Base-by-base conservation (phyloP, 2,329 filamentous ascomycete species). In the Lachnellula occidentalis region DNA sequence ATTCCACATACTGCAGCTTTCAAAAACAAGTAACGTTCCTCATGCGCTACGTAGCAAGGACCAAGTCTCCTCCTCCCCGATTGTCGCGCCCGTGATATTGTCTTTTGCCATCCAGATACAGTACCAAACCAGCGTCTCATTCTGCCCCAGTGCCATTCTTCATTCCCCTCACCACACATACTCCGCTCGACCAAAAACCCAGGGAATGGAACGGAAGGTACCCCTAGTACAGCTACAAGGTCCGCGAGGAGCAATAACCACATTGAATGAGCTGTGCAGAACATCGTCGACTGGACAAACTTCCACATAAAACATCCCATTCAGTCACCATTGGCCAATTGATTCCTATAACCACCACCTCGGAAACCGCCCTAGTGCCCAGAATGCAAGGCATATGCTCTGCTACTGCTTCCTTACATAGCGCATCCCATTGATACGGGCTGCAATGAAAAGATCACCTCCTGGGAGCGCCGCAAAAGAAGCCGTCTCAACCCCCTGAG, bases 301-400 rank as follows among this genome's bases (percentile, higher is more conserved):
- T 64, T 77, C 76, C 53, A n/a, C n/a, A n/a, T n/a, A 77, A 60
- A 45, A 78, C 68, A 65, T 78, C 76, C 46, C 77, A 67, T 66
- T 78, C 76, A 53, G 72, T 73, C 12, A 71, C 61, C 5, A 59
- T 49, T 0, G 76, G 75, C 76, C 75, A 77, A 55, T 69, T 70
- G 14, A 55, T 69, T 70, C 14, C 56, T 62, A 56, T 71, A 71
- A 54, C 72, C 68, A 31, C 62, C 62, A 31, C 62, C 62, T 43
- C 74, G 70, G 63, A 70, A 75, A 1, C 57, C 62, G 56, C 5
- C 75, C 75, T 34, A 78, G 69, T 21, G 71, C 64, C 75, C 74
- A 78, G 58, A 78, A 77, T 0, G 74, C 75, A 0, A 72, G 73
- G 75, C 76, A 78, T 61, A 76, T 73, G 17, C 74, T 73, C 47